Conservation (phyloP, 805 yeast genomes). For the Ogataea haglerorum region DNA sequence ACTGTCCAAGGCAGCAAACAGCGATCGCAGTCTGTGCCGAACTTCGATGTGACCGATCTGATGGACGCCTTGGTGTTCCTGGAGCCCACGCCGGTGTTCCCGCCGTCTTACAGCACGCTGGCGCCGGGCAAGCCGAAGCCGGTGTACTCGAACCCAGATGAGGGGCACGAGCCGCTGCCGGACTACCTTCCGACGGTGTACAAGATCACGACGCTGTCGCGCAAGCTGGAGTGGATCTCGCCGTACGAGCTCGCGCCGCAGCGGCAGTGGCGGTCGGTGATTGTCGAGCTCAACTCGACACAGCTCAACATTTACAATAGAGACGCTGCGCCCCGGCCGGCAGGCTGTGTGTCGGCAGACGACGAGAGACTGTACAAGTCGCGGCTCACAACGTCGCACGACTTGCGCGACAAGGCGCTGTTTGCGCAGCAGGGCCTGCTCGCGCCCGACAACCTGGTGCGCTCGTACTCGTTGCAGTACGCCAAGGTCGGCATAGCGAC, state of each 20-base stretch:
- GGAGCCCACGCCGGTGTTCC: conserved; percentile 38
- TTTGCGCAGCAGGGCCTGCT: conserved; percentile 27
- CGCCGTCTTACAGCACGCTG: conserved; percentile 35
- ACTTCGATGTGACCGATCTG: neutral
- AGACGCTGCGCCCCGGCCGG: conserved; percentile 18
- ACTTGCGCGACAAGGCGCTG: conserved; percentile 23
- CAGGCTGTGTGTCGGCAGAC: neutral
- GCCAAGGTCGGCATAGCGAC: conserved; percentile 81
- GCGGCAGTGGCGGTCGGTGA: conserved; percentile 66
- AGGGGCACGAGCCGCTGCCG: conserved; percentile 52
- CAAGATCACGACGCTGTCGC: conserved; percentile 50
- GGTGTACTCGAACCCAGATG: conserved; percentile 27
- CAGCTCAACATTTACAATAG: conserved; percentile 68
- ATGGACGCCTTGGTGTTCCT: conserved; percentile 13
- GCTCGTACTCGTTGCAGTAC: conserved; percentile 78
- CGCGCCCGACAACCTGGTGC: conserved; percentile 38
- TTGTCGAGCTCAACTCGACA: conserved; percentile 80
- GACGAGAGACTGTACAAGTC: conserved; percentile 25
- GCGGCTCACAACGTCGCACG: conserved; percentile 26
- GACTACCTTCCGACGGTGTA: conserved; percentile 62
- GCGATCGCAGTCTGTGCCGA: conserved; percentile 8
- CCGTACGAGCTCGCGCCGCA: conserved; percentile 70
- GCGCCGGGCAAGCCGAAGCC: conserved; percentile 38
- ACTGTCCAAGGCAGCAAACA: neutral
- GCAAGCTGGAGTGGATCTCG: conserved; percentile 73